These are phyloP conservation scores for Umbellularia californica DNA, from an alignment of 164 flowering plant species.

Conservation along the genomic window DNA sequence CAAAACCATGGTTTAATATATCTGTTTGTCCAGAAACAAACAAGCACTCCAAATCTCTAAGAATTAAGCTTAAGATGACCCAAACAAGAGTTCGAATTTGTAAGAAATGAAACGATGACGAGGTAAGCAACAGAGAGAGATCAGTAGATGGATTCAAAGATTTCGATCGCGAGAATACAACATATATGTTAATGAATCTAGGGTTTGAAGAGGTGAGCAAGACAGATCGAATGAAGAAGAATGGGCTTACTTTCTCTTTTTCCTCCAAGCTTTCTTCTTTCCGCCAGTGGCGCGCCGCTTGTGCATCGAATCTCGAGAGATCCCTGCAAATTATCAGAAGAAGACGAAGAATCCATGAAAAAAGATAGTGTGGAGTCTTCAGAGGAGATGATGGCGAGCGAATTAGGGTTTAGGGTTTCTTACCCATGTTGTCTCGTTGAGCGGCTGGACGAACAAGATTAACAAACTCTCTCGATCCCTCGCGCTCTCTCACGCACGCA, in stretches of 20 bases:
- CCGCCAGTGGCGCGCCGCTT: constrained; percentile 13
- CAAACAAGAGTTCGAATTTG: too few species aligned
- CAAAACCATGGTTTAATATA: too few species aligned
- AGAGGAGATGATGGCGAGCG: neutral
- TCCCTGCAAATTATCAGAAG: constrained; percentile 6
- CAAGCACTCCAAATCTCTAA: too few species aligned
- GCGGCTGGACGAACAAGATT: neutral
- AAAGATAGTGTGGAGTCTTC: too few species aligned
- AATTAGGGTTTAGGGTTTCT: neutral
- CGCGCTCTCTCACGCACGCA: too few species aligned
- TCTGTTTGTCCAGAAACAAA: too few species aligned
- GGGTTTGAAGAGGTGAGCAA: neutral
- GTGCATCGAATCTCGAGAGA: constrained; percentile 14
- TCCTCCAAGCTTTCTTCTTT: constrained; percentile 7
- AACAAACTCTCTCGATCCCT: neutral
- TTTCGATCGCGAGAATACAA: too few species aligned
- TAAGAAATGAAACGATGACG: too few species aligned
- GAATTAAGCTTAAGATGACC: too few species aligned
- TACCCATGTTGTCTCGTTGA: constrained; percentile 2
- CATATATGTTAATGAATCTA: too few species aligned
- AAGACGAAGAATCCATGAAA: neutral
- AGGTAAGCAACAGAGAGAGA: too few species aligned
- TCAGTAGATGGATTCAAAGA: too few species aligned
- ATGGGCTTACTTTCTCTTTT: constrained; percentile 10
- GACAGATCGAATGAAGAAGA: neutral